These are phyloP conservation scores for Calocybe gambosa DNA, from an alignment of 1,284 basidiomycete genomes.

Conservation along the genomic window DNA sequence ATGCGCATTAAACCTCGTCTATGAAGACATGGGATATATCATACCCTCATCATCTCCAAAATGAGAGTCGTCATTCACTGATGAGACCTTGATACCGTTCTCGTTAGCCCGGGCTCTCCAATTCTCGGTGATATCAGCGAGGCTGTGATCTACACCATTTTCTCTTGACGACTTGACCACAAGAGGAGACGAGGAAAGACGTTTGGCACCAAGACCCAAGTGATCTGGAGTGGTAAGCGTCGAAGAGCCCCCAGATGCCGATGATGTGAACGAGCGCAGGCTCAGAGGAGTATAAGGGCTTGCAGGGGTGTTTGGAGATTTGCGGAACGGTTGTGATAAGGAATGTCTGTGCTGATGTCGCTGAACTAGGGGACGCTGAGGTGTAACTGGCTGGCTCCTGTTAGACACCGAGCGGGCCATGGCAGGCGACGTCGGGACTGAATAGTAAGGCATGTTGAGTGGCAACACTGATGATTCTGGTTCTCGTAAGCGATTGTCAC, in stretches of 20 bases:
- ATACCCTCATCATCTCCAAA: conserved; percentile 51
- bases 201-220: conserved; percentile 30
- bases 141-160: conserved; percentile 33
- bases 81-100: conserved; percentile 62
- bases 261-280: conserved; percentile 50
- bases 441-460: conserved; percentile 21
- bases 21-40: conserved; percentile 19
- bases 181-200: conserved; percentile 34
- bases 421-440: conserved; percentile 37
- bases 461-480: conserved; percentile 5
- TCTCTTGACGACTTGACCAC: conserved; percentile 22
- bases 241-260: conserved; percentile 43
- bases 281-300: conserved; percentile 64
- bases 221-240: conserved; percentile 48
- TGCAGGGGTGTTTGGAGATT: conserved; percentile 36
- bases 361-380: conserved; percentile 28
- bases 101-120: conserved; percentile 69
- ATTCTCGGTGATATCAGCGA: conserved; percentile 58
- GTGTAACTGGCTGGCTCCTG: conserved; percentile 33
- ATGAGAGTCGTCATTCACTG: conserved; percentile 38
- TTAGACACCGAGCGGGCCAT: conserved; percentile 28
- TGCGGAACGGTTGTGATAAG: conserved; percentile 29
- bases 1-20: conserved; percentile 26
- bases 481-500: conserved; percentile 5
- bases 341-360: conserved; percentile 20